Conservation (phyloP, 2,329 filamentous ascomycete genomes). For the Phialophora expanda region DNA sequence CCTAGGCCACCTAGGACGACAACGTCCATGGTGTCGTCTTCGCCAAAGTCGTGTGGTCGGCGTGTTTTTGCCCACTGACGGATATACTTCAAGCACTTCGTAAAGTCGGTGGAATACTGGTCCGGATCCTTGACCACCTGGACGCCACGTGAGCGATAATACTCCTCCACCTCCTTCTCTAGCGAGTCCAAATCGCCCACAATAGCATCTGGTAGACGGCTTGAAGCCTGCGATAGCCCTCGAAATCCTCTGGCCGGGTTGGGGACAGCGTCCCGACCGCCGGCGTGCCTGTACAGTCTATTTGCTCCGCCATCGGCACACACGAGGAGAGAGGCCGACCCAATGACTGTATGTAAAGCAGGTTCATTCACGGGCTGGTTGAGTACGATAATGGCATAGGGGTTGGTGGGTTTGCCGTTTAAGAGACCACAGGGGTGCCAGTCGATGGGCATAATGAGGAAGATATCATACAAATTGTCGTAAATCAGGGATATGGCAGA, state of each 20-base stretch:
- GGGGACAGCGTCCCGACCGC: background rate
- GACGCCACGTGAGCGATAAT: conserved; percentile 68
- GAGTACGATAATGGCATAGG: conserved; percentile 60
- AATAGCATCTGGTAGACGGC: conserved; percentile 69
- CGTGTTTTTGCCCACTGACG: conserved; percentile 42
- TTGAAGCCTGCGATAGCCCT: background rate
- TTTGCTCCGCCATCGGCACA: conserved; percentile 95
- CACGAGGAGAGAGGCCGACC: conserved; percentile 65
- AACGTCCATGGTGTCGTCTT: conserved; percentile 60
- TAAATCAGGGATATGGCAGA: background rate
- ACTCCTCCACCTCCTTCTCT: conserved; percentile 62
- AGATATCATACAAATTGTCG: background rate
- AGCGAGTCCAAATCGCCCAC: conserved; percentile 93
- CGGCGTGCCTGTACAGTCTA: conserved; percentile 61
- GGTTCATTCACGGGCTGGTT: conserved; percentile 64
- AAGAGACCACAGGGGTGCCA: conserved; percentile 36
- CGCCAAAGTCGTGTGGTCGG: conserved; percentile 13
- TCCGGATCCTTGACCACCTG: conserved; percentile 73
- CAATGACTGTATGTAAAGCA: conserved; percentile 47
- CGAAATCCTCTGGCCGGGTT: conserved; percentile 10
- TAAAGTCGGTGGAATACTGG: conserved; percentile 89
- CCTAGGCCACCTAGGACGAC: conserved; percentile 83
- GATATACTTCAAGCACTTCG: conserved; percentile 73
- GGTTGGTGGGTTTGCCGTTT: conserved; percentile 21
- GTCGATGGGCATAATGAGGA: conserved; percentile 16